A percentile compares a stretch with the other conserved stretches of the same genome.
Evolutionary conservation across 2,329 filamentous ascomycete genomes (phyloP).

Genomic region (Elsinoe arachidis): DNA sequence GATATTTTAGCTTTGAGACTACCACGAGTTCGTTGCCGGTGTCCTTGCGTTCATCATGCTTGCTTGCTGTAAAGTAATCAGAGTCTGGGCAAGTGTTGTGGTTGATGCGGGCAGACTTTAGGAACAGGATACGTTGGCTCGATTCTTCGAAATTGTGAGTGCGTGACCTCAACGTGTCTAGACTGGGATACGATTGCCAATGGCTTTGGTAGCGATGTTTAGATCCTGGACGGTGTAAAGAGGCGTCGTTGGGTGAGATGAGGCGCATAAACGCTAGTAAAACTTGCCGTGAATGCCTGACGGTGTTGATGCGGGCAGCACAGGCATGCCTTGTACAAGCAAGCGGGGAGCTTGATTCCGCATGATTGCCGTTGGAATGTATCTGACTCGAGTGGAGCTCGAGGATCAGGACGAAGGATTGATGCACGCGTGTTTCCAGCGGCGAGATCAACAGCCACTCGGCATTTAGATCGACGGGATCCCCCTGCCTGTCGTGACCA

Average conservation of each 20-base stretch:
- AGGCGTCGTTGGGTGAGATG: background rate
- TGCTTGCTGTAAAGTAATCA: background rate
- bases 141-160: too few species aligned
- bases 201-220: background rate
- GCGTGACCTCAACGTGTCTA: background rate
- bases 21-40: background rate
- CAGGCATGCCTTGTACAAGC: background rate
- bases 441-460: slow-evolving; percentile 5
- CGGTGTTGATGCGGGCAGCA: background rate
- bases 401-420: background rate
- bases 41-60: background rate
- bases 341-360: background rate
- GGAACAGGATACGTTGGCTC: background rate
- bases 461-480: background rate
- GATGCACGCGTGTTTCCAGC: background rate
- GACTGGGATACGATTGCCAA: background rate
- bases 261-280: background rate
- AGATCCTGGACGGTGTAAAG: background rate
- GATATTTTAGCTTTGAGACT: background rate
- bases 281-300: background rate
- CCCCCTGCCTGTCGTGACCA: background rate
- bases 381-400: slow-evolving; percentile 3
- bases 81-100: background rate
- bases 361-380: background rate
- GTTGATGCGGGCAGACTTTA: background rate